Evolutionary conservation across 176 grass and related monocot species (phyloP).

Genomic region (Paspalum vaginatum): DNA sequence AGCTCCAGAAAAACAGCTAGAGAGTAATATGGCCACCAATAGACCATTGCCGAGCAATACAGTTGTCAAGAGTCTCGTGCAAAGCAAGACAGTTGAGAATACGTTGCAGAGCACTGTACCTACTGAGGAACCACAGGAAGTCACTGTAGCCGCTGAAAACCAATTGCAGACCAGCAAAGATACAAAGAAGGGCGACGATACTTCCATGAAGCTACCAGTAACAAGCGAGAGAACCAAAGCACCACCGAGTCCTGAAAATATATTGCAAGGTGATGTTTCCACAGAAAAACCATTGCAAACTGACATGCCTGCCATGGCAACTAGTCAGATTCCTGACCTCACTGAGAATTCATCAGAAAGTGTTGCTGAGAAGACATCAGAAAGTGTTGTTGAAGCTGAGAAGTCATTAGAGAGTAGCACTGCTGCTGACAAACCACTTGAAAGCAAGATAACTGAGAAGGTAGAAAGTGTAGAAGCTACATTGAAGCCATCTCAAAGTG

Average conservation of each 20-base stretch:
- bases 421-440: conserved; percentile 25
- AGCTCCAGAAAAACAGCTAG: conserved; percentile 29
- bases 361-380: conserved; percentile 19
- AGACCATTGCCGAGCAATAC: conserved; percentile 29
- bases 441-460: conserved; percentile 10
- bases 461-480: not conserved
- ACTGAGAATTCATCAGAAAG: conserved; percentile 43
- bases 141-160: conserved; percentile 34
- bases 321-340: conserved; percentile 3
- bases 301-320: not conserved
- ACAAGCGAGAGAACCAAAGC: not conserved
- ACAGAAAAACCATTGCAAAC: conserved; percentile 14
- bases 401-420: conserved; percentile 14
- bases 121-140: conserved; percentile 27
- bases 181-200: conserved; percentile 7
- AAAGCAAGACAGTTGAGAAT: conserved; percentile 35
- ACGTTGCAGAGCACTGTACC: conserved; percentile 24
- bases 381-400: conserved; percentile 36
- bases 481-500: conserved; percentile 34
- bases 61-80: not conserved
- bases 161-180: conserved; percentile 7
- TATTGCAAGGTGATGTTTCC: conserved; percentile 22
- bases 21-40: conserved; percentile 27
- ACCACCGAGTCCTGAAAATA: not conserved
- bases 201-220: not conserved